Conservation (phyloP, 2,329 filamentous ascomycete species). For the Chrysoporthe puriensis region DNA sequence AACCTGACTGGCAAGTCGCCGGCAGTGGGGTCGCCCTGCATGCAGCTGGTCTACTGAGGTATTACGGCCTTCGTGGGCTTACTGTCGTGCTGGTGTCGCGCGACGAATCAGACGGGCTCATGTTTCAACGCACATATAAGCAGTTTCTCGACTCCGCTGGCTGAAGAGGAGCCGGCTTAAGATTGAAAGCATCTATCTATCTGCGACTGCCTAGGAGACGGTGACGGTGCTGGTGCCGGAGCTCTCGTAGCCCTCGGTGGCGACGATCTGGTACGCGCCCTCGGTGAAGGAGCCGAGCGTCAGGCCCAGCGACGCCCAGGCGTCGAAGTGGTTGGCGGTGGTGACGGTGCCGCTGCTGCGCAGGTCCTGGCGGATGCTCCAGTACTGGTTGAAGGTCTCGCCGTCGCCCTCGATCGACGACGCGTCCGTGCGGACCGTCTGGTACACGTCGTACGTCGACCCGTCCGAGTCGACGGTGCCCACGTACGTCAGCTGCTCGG, state of each 20-base stretch:
- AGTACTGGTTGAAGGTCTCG: conserved; percentile 54
- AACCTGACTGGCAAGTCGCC: not conserved
- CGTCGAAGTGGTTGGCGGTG: conserved; percentile 54
- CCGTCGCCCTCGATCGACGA: conserved; percentile 54
- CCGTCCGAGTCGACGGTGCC: conserved; percentile 41
- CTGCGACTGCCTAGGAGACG: conserved; percentile 25
- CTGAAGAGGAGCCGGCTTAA: too few species aligned
- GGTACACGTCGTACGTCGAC: conserved; percentile 43
- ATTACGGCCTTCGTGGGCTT: too few species aligned
- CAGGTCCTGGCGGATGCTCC: conserved; percentile 53
- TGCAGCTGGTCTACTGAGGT: too few species aligned
- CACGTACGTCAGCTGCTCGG: conserved; percentile 39
- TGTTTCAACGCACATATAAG: too few species aligned
- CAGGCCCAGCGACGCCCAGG: conserved; percentile 51
- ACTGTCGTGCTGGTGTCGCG: too few species aligned
- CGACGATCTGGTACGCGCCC: conserved; percentile 52
- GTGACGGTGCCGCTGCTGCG: conserved; percentile 54
- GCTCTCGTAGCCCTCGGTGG: conserved; percentile 56
- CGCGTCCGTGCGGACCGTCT: conserved; percentile 41
- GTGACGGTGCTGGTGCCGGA: conserved; percentile 49
- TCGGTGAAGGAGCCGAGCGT: conserved; percentile 49
- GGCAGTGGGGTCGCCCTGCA: not conserved
- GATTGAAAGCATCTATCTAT: not conserved
- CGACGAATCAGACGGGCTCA: too few species aligned
- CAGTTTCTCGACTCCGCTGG: too few species aligned